A percentile compares a stretch with the other conserved stretches of the same genome.
Conservation (phyloP, 2,329 filamentous ascomycete species). For the Penicillium sp. region DNA sequence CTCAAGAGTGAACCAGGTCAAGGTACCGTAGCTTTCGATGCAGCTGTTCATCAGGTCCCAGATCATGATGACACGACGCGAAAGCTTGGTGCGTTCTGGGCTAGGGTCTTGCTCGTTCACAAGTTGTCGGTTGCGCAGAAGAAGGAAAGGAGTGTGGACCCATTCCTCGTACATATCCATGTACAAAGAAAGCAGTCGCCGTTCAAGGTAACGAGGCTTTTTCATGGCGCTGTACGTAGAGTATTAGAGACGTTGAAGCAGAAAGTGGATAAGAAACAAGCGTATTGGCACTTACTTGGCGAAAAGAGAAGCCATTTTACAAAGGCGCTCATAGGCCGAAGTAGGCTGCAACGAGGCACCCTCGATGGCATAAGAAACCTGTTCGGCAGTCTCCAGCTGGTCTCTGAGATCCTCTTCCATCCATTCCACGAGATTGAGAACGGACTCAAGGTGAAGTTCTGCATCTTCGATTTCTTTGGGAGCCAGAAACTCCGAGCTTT, state of each 20-base stretch:
- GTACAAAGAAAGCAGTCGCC: conserved; percentile 19
- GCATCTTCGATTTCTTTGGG: conserved; percentile 9
- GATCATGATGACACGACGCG: conserved; percentile 12
- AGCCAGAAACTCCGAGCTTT: conserved; percentile 9
- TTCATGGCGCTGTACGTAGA: conserved; percentile 16
- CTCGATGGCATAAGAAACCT: conserved; percentile 9
- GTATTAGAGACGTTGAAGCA: background rate
- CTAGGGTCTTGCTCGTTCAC: background rate
- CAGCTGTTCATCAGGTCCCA: conserved; percentile 19
- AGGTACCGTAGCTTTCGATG: conserved; percentile 20
- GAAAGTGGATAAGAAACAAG: background rate
- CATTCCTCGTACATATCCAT: conserved; percentile 26
- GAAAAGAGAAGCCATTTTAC: conserved; percentile 16
- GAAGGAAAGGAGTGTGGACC: conserved; percentile 23
- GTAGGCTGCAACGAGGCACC: conserved; percentile 6
- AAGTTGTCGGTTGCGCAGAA: conserved; percentile 18
- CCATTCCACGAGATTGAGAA: conserved; percentile 5
- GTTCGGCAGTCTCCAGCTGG: conserved; percentile 2
- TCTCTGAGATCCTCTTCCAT: conserved; percentile 15
- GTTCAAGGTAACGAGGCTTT: conserved; percentile 19
- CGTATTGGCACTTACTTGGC: conserved; percentile 13
- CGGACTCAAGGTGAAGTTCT: conserved; percentile 4
- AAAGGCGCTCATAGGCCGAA: conserved; percentile 11
- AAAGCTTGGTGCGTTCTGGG: conserved; percentile 9
- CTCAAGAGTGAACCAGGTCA: conserved; percentile 10